phyloP scores from a whole-genome alignment of 345 rosid species.

The Gossypium ekmanianum region DNA sequence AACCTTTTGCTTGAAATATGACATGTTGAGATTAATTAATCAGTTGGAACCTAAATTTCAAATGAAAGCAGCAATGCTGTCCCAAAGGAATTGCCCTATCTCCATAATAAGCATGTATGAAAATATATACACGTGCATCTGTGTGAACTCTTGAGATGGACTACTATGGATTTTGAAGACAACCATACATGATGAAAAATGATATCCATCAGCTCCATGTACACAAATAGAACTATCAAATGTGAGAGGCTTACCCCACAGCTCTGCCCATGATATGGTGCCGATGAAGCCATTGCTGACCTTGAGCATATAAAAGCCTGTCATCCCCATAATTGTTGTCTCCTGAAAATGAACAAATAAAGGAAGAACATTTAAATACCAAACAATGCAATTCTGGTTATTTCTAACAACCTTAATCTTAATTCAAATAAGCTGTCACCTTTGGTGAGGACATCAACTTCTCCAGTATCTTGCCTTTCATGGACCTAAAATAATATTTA shows the following conservation, averaged over 20 bases:
- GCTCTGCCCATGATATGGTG: conserved; percentile 92
- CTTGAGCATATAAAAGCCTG: conserved; percentile 77
- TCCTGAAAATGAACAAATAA: conserved; percentile 31
- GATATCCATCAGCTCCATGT: neutral
- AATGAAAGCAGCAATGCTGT: neutral
- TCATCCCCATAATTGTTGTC: conserved; percentile 85
- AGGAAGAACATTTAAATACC: conserved; percentile 8
- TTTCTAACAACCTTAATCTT: conserved; percentile 7
- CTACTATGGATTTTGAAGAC: neutral
- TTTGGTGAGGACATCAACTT: conserved; percentile 94
- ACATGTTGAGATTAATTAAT: neutral
- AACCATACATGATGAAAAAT: too few relatives aligned
- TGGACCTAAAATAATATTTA: conserved; percentile 55
- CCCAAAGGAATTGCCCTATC: neutral
- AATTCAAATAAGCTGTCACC: conserved; percentile 40
- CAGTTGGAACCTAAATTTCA: neutral
- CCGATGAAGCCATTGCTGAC: conserved; percentile 82
- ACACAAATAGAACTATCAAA: neutral
- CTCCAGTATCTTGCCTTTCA: conserved; percentile 71
- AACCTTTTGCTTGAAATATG: neutral
- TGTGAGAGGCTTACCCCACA: conserved; percentile 52
- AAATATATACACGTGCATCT: neutral
- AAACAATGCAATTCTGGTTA: conserved; percentile 1
- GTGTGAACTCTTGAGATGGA: neutral
- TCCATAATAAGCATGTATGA: neutral